Evolutionary conservation across 139 green algal genomes (phyloP).

Genomic region (Chlorella sorokiniana): DNA sequence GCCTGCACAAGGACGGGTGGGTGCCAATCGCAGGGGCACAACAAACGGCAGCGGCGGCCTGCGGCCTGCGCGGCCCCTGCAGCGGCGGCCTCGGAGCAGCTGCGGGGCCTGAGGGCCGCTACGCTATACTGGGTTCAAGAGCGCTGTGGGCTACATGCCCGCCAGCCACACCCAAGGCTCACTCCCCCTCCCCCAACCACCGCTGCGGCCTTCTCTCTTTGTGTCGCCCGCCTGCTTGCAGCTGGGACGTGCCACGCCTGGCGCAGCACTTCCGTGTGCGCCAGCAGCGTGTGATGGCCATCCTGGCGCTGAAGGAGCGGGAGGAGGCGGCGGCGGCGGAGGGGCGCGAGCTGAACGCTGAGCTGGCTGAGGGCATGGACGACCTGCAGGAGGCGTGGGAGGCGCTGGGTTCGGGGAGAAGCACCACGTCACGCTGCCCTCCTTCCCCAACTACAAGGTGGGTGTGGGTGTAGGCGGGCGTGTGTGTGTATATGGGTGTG

Average conservation of each 20-base stretch:
- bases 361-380: slow-evolving; percentile 7
- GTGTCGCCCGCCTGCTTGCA: background rate
- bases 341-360: slow-evolving; percentile 1
- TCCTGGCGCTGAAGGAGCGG: slow-evolving; percentile 59
- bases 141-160: no score
- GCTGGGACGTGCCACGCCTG: slow-evolving; percentile 17
- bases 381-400: slow-evolving; percentile 14
- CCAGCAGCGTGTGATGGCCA: slow-evolving; percentile 66
- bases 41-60: no score
- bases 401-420: slow-evolving; percentile 47
- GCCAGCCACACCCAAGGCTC: background rate
- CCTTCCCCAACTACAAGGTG: slow-evolving; percentile 52
- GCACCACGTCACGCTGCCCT: slow-evolving; percentile 53
- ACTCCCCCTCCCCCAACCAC: background rate
- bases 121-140: no score
- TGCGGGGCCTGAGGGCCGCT: no score
- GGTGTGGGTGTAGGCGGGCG: no score
- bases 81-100: background rate
- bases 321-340: slow-evolving; percentile 21
- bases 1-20: slow-evolving; percentile 4
- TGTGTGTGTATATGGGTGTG: background rate
- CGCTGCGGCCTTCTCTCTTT: no score
- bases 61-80: background rate
- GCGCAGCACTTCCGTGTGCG: slow-evolving; percentile 56
- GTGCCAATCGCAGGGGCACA: no score